Evolutionary conservation across 768 basidiomycete species (phyloP).

Genomic region (Trametes sanguinea): DNA sequence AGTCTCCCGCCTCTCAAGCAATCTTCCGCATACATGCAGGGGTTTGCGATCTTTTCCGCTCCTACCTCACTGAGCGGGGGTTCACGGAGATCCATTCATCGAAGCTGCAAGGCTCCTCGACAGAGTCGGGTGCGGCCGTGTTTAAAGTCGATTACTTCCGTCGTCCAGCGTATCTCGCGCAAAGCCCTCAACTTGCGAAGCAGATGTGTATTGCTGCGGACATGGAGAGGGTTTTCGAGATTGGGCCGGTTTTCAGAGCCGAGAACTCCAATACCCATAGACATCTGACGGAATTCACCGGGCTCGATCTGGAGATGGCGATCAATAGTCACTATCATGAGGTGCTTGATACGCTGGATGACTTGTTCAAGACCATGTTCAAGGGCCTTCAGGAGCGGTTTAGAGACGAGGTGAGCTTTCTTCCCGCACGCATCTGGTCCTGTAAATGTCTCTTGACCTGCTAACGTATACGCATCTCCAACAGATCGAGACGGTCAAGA

Average conservation of each 20-base stretch:
- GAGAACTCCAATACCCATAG: conserved; percentile 98
- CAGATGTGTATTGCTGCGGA: conserved; percentile 99
- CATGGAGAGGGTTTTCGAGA: conserved; percentile 97
- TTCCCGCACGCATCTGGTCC: neutral
- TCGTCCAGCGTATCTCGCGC: conserved; percentile 91
- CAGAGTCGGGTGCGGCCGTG: conserved; percentile 93
- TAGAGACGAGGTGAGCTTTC: conserved; percentile 66
- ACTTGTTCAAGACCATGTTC: conserved; percentile 85
- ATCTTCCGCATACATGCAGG: conserved; percentile 90
- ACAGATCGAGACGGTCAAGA: conserved; percentile 42
- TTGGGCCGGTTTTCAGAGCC: conserved; percentile 94
- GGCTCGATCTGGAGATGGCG: conserved; percentile 97
- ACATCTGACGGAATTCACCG: conserved; percentile 97
- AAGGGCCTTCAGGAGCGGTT: conserved; percentile 74
- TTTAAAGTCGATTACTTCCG: conserved; percentile 99
- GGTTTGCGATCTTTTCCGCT: conserved; percentile 85
- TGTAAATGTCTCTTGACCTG: neutral
- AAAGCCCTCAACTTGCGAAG: conserved; percentile 96
- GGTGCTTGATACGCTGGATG: conserved; percentile 88
- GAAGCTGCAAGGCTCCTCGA: conserved; percentile 93
- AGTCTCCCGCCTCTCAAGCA: conserved; percentile 83
- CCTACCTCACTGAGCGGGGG: conserved; percentile 65
- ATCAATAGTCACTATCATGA: conserved; percentile 99
- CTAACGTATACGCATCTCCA: neutral
- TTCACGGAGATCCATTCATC: conserved; percentile 97